Base-by-base conservation (phyloP, 2,329 filamentous ascomycete species). In the Clathrospora elynae region DNA sequence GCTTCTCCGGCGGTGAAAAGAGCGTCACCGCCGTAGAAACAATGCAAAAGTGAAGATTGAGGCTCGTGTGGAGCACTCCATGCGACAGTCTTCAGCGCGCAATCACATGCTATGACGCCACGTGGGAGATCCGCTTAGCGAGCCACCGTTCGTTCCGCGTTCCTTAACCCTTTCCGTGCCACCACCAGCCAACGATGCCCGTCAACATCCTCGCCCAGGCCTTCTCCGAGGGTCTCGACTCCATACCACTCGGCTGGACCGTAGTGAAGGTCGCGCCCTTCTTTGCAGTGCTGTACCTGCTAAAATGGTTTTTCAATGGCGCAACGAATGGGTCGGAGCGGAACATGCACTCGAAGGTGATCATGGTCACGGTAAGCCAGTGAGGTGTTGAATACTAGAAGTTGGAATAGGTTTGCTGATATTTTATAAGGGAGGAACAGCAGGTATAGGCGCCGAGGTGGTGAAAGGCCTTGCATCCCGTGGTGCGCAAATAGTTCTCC, bases 321-420 rank as follows among this genome's bases (percentile, higher is more conserved):
- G 81, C 85, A 9, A 75, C 72, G 56, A 96, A 93, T 70, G 73
- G 72, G 28, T 81, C 88, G 17, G 90, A 96, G 66, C 81, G 89
- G 46, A 79, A 87, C 41, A 90, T 99, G 84, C 90, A 96, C 71
- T 90, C 90, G 33, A 95, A 95, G 66, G 90, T 99, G 34, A 80
- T 96, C 30, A 85, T 99, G 78, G 82, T 99, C 37, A 99, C 93
- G 12, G 91, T 85, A 77, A 36, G 73, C 16, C 19, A 5, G 32
- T 11, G 17, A 2, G 29, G 8, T 11, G 5, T n/a, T 14, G 2
- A 31, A 9, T 32, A 2, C 4, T 17, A 13, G 22, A 14, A 20
- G 8, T 19, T 36, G 11, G 13, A 9, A 14, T 14, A 17, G n/a
- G 5, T 9, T 6, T 32, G 23, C 58, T 62, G 35, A 68, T 42